Base-by-base conservation (phyloP, 179 eudicot genomes). In the Silene coronaria region DNA sequence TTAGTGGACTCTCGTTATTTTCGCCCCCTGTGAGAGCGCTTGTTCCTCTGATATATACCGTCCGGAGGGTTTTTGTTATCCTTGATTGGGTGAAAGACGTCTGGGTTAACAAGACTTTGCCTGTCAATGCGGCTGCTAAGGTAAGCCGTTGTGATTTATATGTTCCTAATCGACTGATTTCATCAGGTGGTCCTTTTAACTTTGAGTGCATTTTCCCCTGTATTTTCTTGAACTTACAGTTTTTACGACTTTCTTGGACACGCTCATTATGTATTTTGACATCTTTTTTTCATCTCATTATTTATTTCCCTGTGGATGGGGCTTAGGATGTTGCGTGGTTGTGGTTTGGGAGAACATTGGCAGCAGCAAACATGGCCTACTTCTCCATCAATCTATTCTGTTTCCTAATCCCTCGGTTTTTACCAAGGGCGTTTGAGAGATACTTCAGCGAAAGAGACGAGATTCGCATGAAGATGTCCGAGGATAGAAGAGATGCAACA, bases 21-120 rank as follows among this genome's bases (percentile, higher is more conserved):
- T 95, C 97, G 23, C 87, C 97, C 7, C 99, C 97, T 0, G 91
- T 95, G 27, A 89, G 97, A 63, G 95, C 99, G 0, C 71, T 90
- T 60, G 96, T 92, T 62, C 99, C 99, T 0, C 23, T 92, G 82
- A 80, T 95, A 13, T 95, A 95, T 57, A 92, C 97, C 0, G 89
- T 86, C 5, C 72, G 97, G 74, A 89, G 99, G 85, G 80, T 94
- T 58, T 94, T 92, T 21, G 89, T 94, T 3, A 76, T 90, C 12
- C 42, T 86, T 5, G 94, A 94, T 61, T 94, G 98, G 98, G 78
- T 86, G 57, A 65, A 67, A 17, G 90, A 92, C 65, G 97, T 89
- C 14, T 95, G 97, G 99, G 0, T 89, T 28, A 86, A 80, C 80
- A 92, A 89, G 79, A 80, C 89, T 5, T 62, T 92, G 61, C 88